These are phyloP conservation scores for Fusarium sublunatum DNA, from an alignment of 2,329 filamentous ascomycete species.

Conservation along the genomic window DNA sequence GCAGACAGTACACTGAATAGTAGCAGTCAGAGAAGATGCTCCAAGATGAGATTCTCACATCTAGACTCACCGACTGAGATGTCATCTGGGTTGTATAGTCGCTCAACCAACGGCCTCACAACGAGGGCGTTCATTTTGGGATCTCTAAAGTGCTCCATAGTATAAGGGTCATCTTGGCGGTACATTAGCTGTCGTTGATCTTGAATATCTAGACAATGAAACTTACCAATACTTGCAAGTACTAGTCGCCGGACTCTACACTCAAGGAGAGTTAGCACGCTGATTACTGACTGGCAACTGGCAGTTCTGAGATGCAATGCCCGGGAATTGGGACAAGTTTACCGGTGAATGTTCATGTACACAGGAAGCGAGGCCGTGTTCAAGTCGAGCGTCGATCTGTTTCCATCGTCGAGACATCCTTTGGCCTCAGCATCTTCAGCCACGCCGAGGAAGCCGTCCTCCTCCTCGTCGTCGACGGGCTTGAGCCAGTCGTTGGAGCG, in stretches of 20 bases:
- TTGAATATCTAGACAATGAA: neutral
- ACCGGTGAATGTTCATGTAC: constrained; percentile 48
- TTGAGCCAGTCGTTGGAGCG: constrained; percentile 42
- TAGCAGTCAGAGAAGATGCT: constrained; percentile 7
- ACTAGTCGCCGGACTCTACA: constrained; percentile 46
- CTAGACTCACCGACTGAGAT: constrained; percentile 66
- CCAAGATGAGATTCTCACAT: neutral
- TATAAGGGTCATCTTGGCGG: constrained; percentile 56
- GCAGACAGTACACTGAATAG: constrained; percentile 71
- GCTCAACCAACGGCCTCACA: constrained; percentile 75
- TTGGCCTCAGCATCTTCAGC: constrained; percentile 44
- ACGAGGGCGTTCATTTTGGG: constrained; percentile 75
- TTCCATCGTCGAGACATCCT: constrained; percentile 43
- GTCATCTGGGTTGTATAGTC: constrained; percentile 72
- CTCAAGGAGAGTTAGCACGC: constrained; percentile 44
- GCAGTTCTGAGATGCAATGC: neutral
- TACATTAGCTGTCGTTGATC: constrained; percentile 13
- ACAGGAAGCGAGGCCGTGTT: constrained; percentile 39
- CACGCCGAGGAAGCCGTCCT: constrained; percentile 42
- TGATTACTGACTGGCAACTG: constrained; percentile 6
- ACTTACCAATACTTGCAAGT: constrained; percentile 45
- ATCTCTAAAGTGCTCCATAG: constrained; percentile 71
- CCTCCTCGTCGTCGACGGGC: constrained; percentile 43
- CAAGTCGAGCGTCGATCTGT: constrained; percentile 41
- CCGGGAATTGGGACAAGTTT: constrained; percentile 24